Evolutionary conservation across 192 early-diverging fungal species (phyloP).

Genomic region (Backusella tarrabulga): DNA sequence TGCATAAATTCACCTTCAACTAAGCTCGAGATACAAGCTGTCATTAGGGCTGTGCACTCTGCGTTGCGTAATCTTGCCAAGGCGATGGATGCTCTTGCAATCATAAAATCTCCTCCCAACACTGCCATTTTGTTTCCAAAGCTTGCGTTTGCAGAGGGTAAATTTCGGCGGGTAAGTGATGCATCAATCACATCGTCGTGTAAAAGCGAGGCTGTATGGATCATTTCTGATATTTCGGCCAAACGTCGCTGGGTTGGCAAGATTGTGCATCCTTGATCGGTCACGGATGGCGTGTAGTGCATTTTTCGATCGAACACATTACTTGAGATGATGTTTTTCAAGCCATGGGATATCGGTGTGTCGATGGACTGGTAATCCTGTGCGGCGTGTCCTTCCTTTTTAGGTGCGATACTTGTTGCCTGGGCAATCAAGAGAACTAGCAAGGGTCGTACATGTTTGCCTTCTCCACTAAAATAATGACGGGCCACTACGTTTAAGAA

Average conservation of each 20-base stretch:
- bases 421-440: constrained; percentile 88
- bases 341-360: constrained; percentile 52
- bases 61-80: constrained; percentile 86
- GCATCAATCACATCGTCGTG: constrained; percentile 90
- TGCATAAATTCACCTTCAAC: constrained; percentile 99
- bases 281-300: constrained; percentile 31
- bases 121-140: constrained; percentile 99
- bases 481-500: constrained; percentile 84
- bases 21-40: constrained; percentile 88
- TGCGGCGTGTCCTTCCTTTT: constrained; percentile 36
- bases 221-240: constrained; percentile 98
- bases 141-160: constrained; percentile 77
- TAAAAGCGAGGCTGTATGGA: constrained; percentile 92
- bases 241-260: constrained; percentile 88
- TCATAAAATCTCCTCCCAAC: constrained; percentile 89
- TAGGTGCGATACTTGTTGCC: constrained; percentile 73
- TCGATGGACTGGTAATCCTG: constrained; percentile 60
- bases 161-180: constrained; percentile 68
- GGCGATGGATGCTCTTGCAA: constrained; percentile 90
- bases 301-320: constrained; percentile 7
- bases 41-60: constrained; percentile 91
- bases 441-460: constrained; percentile 91
- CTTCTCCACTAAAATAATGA: constrained; percentile 86
- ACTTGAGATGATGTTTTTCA: constrained; percentile 26
- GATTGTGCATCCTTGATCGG: constrained; percentile 45